Percentiles rank a stretch among this genome's conserved stretches.
Evolutionary conservation across 176 grass and related monocot genomes (phyloP).

Genomic region (Musa beccarii): DNA sequence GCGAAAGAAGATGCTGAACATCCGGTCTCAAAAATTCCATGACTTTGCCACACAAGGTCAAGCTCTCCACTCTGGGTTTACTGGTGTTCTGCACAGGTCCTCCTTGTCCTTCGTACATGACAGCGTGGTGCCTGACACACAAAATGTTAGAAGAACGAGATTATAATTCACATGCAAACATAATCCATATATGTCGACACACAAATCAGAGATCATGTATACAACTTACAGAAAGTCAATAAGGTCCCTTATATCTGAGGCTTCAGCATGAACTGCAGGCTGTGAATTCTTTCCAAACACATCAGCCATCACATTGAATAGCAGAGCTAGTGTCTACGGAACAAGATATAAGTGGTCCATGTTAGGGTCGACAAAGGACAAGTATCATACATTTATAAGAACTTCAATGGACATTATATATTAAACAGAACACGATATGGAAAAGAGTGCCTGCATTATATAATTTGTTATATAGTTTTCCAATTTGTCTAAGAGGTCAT

Average conservation of each 20-base stretch:
- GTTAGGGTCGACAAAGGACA: background rate
- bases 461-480: background rate
- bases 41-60: constrained; percentile 86
- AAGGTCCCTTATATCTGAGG: constrained; percentile 82
- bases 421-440: background rate
- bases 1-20: constrained; percentile 85
- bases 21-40: constrained; percentile 71
- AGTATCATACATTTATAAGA: too few species aligned
- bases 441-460: background rate
- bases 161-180: background rate
- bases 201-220: background rate
- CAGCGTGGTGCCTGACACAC: constrained; percentile 68
- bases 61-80: constrained; percentile 89
- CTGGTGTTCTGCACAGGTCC: constrained; percentile 84
- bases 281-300: constrained; percentile 93
- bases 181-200: background rate
- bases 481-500: background rate
- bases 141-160: background rate
- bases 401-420: background rate
- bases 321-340: constrained; percentile 81
- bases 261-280: constrained; percentile 50
- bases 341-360: background rate
- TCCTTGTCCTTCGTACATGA: constrained; percentile 98
- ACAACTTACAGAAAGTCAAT: constrained; percentile 90
- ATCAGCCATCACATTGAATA: constrained; percentile 85